Evolutionary conservation across 202 grass and related monocot species (phyloP), one percentile per base, ranked within the genome.

Genomic region (Carex arenaria): DNA sequence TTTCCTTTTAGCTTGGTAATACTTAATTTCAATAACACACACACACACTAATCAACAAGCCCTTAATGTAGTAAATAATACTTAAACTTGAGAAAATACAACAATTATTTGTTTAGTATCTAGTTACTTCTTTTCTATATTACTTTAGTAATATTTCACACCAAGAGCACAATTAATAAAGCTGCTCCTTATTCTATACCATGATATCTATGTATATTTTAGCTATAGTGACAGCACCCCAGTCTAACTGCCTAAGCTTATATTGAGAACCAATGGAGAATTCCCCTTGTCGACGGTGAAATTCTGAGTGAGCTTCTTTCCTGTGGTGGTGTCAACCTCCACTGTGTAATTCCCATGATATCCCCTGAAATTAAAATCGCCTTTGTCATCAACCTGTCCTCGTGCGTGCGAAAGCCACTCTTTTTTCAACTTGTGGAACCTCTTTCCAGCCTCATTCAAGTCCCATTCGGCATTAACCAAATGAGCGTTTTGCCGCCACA

Each of bases 401-500:
- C 85, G 87, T 15, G 83, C 52, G 64, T 79, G 88, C 0, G 90
- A 86, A 56, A 93, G 79, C 95, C 91, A 95, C 72, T 98, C 89
- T 12, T 72, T 85, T 84, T 95, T 98, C 23, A 95, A 69, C 51
- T 85, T 84, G 26, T 85, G 82, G 73, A 85, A 89, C 0, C 91
- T 79, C 18, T 64, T 70, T 1, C 95, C 95, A 0, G 91, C 88
- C 87, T 95, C 93, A 76, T 95, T 98, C n/a, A 98, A 34, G 36
- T 90, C 76, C 4, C 92, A 86, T 78, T 98, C 92, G 0, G 95
- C 92, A 75, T 94, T 86, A 18, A 98, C 87, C 79, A 98, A 87
- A 85, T 93, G 70, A 7, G 90, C 76, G 31, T 87, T 42, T 59
- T 94, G 69, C 0, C 90, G 87, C 71, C 67, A 85, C 95, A 91